These are phyloP conservation scores for Podaxis pistillaris DNA, from an alignment of 768 basidiomycete species.

Conservation along the genomic window DNA sequence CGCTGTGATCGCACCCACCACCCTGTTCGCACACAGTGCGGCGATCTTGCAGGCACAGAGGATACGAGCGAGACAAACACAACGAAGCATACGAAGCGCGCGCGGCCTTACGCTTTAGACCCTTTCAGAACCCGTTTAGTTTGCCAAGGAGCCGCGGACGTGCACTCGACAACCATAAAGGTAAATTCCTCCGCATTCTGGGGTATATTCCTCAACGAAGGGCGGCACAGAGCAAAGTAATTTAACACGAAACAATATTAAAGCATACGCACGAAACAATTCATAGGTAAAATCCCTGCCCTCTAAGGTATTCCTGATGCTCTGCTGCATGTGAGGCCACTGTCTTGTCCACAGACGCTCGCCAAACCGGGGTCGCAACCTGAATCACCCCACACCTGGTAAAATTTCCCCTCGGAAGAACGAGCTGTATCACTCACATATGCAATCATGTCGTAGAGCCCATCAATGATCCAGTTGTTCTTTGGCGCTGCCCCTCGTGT, in stretches of 20 bases:
- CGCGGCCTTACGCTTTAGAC: not conserved
- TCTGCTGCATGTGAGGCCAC: slow-evolving; percentile 44
- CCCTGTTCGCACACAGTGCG: not conserved
- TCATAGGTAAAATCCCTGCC: slow-evolving; percentile 41
- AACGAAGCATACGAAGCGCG: not conserved
- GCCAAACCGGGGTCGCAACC: slow-evolving; percentile 55
- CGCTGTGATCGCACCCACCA: not conserved
- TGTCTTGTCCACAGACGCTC: slow-evolving; percentile 45
- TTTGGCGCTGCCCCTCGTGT: slow-evolving; percentile 63
- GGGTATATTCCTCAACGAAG: not conserved
- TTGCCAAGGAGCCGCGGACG: slow-evolving; percentile 1
- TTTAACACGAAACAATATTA: not conserved
- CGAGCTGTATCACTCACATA: slow-evolving; percentile 34
- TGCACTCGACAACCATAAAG: not conserved
- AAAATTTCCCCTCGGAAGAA: slow-evolving; percentile 3
- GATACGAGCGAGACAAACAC: slow-evolving; percentile 13
- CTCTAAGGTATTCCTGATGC: slow-evolving; percentile 42
- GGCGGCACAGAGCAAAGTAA: not conserved
- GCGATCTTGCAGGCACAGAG: slow-evolving; percentile 3
- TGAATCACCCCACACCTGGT: slow-evolving; percentile 23
- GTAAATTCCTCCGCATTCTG: not conserved
- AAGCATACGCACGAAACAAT: not conserved
- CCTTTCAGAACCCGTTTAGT: slow-evolving; percentile 4
- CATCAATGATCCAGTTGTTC: slow-evolving; percentile 61
- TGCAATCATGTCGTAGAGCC: slow-evolving; percentile 41